Evolutionary conservation across 805 yeast species (phyloP), one percentile per base, ranked within the genome.

Genomic region (Kluyveromyces wickerhamii): DNA sequence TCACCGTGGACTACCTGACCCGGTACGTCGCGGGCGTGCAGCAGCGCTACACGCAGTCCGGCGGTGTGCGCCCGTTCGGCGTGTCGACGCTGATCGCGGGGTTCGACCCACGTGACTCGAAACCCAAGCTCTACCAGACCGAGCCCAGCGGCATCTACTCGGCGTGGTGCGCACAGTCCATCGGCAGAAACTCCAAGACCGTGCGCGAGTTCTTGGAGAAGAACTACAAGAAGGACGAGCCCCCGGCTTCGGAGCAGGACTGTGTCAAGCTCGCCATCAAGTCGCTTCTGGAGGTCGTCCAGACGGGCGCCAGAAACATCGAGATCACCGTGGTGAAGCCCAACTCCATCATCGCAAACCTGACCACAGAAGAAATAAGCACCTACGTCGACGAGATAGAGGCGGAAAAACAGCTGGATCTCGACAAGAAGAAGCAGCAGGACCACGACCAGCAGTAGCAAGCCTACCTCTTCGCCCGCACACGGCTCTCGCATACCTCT

Each of bases 61-160:
- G 98, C 47, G 98, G 98, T 61, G 96, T 92, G 17, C 76, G 98
- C 62, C 98, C 98, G 14, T 92, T 92, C 59, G 98, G 98, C 39
- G 83, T 92, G 48, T 80, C 96, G 34, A 92, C 96, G 19, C 67
- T 92, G 51, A 83, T 92, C 57, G 95, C 95, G 16, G 98, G 98
- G 1, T 92, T 92, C 52, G 97, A 92, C 64, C 79, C 79, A 36
- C 44, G 49, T 25, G 95, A 86, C 61, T 62, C 62, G 15, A 72
- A 69, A 21, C 96, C 97, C 29, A 79, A 74, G 57, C 71, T 92
- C 45, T 92, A 79, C 63, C 94, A 84, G 60, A 92, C 98, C 9
- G 98, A 92, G 60, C 98, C 98, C 27, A 83, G 95, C 30, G 98
- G 98, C 17, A 89, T 92, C 45, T 89, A 81, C 58, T 84, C 94